Percentiles rank a stretch among this genome's conserved stretches.
Conservation (phyloP, 306 rosid species). For the Ceratonia siliqua region DNA sequence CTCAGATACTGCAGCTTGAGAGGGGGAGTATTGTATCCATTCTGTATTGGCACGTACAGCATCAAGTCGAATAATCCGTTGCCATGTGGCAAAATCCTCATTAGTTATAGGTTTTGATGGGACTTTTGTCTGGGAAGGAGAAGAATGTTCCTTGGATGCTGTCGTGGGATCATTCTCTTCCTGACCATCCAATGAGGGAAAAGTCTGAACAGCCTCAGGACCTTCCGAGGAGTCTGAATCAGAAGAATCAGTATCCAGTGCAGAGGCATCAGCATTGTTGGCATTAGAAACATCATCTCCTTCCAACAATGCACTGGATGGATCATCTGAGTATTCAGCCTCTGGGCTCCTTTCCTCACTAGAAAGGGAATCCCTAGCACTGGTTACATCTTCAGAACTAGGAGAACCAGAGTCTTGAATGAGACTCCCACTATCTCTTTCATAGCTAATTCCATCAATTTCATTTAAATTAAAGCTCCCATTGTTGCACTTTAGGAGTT, state of each 20-base stretch:
- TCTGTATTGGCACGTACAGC: slow-evolving; percentile 91
- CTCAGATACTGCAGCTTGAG: slow-evolving; percentile 68
- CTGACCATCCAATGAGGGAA: slow-evolving; percentile 54
- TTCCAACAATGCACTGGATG: slow-evolving; percentile 68
- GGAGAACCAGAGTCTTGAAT: slow-evolving; percentile 75
- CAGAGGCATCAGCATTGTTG: slow-evolving; percentile 64
- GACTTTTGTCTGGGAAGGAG: slow-evolving; percentile 53
- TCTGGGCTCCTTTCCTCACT: slow-evolving; percentile 78
- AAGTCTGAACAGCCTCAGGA: slow-evolving; percentile 73
- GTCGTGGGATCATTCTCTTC: slow-evolving; percentile 57
- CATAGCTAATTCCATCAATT: slow-evolving; percentile 50
- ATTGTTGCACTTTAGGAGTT: slow-evolving; percentile 54
- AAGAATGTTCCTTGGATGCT: slow-evolving; percentile 56
- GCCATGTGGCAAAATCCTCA: slow-evolving; percentile 96
- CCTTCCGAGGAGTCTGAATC: slow-evolving; percentile 91
- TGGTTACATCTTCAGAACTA: slow-evolving; percentile 89
- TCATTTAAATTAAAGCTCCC: slow-evolving; percentile 64
- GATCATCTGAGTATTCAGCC: slow-evolving; percentile 64
- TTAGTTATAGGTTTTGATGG: slow-evolving; percentile 48
- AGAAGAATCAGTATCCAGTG: slow-evolving; percentile 66
- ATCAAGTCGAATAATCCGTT: slow-evolving; percentile 94
- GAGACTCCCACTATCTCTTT: slow-evolving; percentile 56
- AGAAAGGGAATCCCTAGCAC: slow-evolving; percentile 91
- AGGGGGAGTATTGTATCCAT: slow-evolving; percentile 75
- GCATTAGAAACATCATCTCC: slow-evolving; percentile 59